Evolutionary conservation across 2,329 filamentous ascomycete species (phyloP).

Genomic region (Hymenoscyphus linearis): DNA sequence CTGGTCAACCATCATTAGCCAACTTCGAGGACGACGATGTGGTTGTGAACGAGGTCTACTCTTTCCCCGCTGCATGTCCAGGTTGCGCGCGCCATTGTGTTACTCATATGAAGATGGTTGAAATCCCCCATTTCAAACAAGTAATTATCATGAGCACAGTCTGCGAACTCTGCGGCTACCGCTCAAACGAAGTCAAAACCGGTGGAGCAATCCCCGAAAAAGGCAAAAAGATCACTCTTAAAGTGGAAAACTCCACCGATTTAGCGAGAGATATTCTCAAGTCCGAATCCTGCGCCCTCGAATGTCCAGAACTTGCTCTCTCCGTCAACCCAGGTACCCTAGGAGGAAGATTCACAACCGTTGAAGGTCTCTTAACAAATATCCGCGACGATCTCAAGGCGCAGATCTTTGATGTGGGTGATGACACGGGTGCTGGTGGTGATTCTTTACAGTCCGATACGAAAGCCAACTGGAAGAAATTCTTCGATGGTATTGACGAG

Average conservation of each 20-base stretch:
- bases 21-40: slow-evolving; percentile 64
- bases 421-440: slow-evolving; percentile 53
- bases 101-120: slow-evolving; percentile 98
- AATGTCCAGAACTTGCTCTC: slow-evolving; percentile 81
- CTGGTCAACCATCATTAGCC: slow-evolving; percentile 37
- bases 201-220: slow-evolving; percentile 85
- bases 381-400: slow-evolving; percentile 83
- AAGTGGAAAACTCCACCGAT: slow-evolving; percentile 64
- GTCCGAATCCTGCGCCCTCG: slow-evolving; percentile 83
- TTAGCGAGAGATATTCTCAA: slow-evolving; percentile 92
- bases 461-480: slow-evolving; percentile 69
- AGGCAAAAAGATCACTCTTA: slow-evolving; percentile 76
- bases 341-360: slow-evolving; percentile 92
- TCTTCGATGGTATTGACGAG: slow-evolving; percentile 70
- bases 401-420: slow-evolving; percentile 77
- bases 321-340: slow-evolving; percentile 89
- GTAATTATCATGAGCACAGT: slow-evolving; percentile 93
- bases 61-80: slow-evolving; percentile 85
- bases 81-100: slow-evolving; percentile 81
- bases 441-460: slow-evolving; percentile 69
- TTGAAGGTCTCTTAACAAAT: slow-evolving; percentile 89
- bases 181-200: slow-evolving; percentile 96
- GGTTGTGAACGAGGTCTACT: slow-evolving; percentile 86
- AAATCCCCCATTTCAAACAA: slow-evolving; percentile 97
- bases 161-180: slow-evolving; percentile 88